Evolutionary conservation across 2,329 filamentous ascomycete genomes (phyloP).

Genomic region (Fusarium odoratissimum): DNA sequence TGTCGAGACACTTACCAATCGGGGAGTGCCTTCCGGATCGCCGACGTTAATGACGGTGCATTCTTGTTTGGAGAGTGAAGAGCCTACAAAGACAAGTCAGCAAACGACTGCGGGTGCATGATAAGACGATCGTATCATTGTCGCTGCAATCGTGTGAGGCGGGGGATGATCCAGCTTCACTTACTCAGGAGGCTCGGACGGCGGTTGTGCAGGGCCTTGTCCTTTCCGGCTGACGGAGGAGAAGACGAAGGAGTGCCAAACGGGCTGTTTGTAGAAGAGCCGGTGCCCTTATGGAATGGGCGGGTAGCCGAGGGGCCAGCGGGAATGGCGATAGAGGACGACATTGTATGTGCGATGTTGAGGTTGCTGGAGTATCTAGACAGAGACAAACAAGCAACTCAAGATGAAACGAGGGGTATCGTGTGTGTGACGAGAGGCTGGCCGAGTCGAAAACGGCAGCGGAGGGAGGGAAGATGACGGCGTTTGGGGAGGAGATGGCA

Average conservation of each 20-base stretch:
- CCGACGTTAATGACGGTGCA: conserved; percentile 85
- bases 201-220: conserved; percentile 63
- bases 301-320: conserved; percentile 52
- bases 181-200: conserved; percentile 73
- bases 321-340: conserved; percentile 78
- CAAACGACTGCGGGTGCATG: conserved; percentile 12
- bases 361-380: conserved; percentile 12
- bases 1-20: conserved; percentile 66
- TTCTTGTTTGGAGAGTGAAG: conserved; percentile 77
- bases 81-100: conserved; percentile 64
- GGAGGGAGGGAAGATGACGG: conserved; percentile 9
- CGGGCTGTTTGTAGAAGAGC: conserved; percentile 58
- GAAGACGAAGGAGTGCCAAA: conserved; percentile 62
- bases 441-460: conserved; percentile 20
- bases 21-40: conserved; percentile 76
- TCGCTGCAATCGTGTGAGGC: conserved; percentile 13
- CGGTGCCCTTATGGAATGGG: conserved; percentile 58
- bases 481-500: conserved; percentile 5
- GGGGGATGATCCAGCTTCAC: conserved; percentile 22
- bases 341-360: conserved; percentile 57
- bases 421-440: conserved; percentile 26
- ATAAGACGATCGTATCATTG: conserved; percentile 27
- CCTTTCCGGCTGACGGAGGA: conserved; percentile 63
- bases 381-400: conserved; percentile 16
- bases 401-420: conserved; percentile 37